Percentiles rank a stretch among this genome's conserved stretches.
Conservation (phyloP, 345 rosid genomes). For the Zanthoxylum bungeanum region DNA sequence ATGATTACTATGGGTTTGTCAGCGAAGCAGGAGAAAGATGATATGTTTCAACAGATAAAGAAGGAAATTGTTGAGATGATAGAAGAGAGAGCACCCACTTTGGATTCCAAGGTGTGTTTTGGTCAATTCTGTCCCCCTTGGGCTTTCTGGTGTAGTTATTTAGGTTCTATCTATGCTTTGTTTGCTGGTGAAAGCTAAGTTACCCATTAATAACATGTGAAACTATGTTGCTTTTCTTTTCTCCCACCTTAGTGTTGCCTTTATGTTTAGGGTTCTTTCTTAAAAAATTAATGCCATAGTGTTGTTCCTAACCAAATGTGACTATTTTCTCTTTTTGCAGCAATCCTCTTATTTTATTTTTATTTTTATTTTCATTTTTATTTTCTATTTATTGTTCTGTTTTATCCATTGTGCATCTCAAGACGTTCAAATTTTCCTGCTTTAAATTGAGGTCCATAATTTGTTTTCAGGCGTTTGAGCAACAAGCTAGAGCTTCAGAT, state of each 20-base stretch:
- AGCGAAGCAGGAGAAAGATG: slow-evolving; percentile 80
- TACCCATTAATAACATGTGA: neutral
- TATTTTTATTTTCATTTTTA: no score
- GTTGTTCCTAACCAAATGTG: neutral
- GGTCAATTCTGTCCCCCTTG: slow-evolving; percentile 10
- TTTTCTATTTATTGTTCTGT: neutral
- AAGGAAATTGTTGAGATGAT: slow-evolving; percentile 83
- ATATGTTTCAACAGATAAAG: slow-evolving; percentile 73
- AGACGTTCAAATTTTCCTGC: neutral
- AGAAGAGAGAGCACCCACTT: slow-evolving; percentile 40
- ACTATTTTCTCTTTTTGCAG: neutral
- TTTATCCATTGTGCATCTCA: neutral
- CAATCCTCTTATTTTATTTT: no score
- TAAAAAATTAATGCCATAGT: neutral
- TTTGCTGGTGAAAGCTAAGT: neutral
- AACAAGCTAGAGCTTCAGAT: slow-evolving; percentile 59
- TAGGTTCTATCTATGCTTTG: neutral
- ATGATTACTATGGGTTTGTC: slow-evolving; percentile 68
- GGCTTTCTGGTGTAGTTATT: neutral
- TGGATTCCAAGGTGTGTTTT: slow-evolving; percentile 61
- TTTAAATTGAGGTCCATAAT: neutral
- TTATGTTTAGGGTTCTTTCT: neutral
- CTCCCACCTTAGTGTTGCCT: neutral
- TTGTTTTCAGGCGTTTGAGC: slow-evolving; percentile 48
- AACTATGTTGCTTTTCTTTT: neutral